Evolutionary conservation across 805 yeast genomes (phyloP).

Genomic region (Ogataea siamensis): DNA sequence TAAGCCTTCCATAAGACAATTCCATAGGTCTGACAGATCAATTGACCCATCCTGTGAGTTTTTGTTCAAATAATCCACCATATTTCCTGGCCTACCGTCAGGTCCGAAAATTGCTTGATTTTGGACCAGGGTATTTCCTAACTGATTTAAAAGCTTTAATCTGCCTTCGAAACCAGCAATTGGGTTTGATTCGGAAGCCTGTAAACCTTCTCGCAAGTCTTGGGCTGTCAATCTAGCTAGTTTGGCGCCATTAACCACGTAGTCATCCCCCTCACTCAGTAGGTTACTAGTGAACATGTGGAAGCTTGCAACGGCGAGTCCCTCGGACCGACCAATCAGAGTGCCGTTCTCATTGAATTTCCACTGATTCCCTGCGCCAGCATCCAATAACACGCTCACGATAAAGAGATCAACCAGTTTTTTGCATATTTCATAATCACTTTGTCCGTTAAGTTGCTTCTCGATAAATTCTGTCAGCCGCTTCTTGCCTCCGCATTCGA

Average conservation of each 20-base stretch:
- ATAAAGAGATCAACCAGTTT: conserved; percentile 57
- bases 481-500: conserved; percentile 47
- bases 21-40: conserved; percentile 51
- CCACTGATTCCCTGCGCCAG: conserved; percentile 69
- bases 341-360: conserved; percentile 40
- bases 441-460: conserved; percentile 32
- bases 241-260: conserved; percentile 44
- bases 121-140: conserved; percentile 46
- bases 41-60: conserved; percentile 30
- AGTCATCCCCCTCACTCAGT: conserved; percentile 39
- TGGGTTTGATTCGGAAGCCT: conserved; percentile 46
- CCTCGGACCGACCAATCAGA: conserved; percentile 51
- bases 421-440: conserved; percentile 46
- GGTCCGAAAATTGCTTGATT: conserved; percentile 41
- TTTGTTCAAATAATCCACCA: conserved; percentile 46
- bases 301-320: conserved; percentile 59
- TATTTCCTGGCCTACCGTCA: conserved; percentile 43
- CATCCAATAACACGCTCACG: conserved; percentile 61
- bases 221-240: conserved; percentile 37
- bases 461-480: conserved; percentile 45
- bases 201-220: conserved; percentile 43
- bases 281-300: conserved; percentile 51
- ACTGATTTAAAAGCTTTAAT: conserved; percentile 40
- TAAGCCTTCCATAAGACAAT: conserved; percentile 52
- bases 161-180: conserved; percentile 58